Percentiles rank a stretch among this genome's conserved stretches.
Evolutionary conservation across 2,329 filamentous ascomycete species (phyloP).

Genomic region (Calcarisporium arbuscula): DNA sequence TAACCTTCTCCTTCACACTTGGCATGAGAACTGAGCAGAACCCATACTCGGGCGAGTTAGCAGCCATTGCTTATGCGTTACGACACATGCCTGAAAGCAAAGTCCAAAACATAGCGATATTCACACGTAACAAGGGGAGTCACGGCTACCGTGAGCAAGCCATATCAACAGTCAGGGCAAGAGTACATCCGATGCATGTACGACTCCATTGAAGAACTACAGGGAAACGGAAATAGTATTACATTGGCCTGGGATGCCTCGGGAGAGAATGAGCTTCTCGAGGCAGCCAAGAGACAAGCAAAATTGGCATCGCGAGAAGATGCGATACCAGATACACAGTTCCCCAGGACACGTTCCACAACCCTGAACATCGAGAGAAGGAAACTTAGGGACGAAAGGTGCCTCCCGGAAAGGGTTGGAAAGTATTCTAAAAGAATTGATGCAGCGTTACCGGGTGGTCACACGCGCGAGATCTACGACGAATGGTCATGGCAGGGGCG

Average conservation of each 20-base stretch:
- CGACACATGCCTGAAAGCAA: conserved; percentile 6
- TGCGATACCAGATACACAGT: conserved; percentile 4
- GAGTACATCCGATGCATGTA: conserved; percentile 14
- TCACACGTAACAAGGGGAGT: conserved; percentile 14
- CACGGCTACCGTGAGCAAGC: conserved; percentile 10
- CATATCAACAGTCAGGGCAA: conserved; percentile 13
- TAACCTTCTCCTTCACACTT: conserved; percentile 13
- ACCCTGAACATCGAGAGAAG: conserved; percentile 7
- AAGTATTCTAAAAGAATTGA: conserved; percentile 13
- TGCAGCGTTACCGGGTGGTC: conserved; percentile 9
- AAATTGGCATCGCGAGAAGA: conserved; percentile 7
- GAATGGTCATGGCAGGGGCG: conserved; percentile 12
- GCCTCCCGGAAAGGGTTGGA: conserved; percentile 11
- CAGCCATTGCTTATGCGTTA: conserved; percentile 11
- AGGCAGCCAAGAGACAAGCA: conserved; percentile 8
- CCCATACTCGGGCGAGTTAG: conserved; percentile 12
- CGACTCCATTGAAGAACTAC: conserved; percentile 9
- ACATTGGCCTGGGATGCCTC: conserved; percentile 7
- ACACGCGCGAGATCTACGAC: conserved; percentile 14
- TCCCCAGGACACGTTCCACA: conserved; percentile 10
- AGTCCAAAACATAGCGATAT: conserved; percentile 7
- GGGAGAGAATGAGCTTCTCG: conserved; percentile 7
- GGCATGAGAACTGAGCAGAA: conserved; percentile 13
- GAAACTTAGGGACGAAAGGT: conserved; percentile 3
- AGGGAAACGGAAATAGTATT: conserved; percentile 5